Conservation (phyloP, 345 rosid genomes). For the Syzygium oleosum region DNA sequence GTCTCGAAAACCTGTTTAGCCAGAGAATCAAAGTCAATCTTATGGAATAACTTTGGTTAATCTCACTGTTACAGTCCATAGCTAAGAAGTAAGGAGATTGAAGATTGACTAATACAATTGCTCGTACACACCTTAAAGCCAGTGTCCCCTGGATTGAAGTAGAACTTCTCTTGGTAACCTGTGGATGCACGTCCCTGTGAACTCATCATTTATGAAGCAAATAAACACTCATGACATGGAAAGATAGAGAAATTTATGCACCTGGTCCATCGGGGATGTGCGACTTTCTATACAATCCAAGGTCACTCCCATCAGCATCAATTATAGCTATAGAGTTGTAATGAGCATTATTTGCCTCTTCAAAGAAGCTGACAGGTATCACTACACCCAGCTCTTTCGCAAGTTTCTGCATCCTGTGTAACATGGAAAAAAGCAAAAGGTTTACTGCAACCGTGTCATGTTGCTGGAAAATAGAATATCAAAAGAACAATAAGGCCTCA, state of each 20-base stretch:
- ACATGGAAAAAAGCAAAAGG: not conserved
- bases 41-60: not conserved
- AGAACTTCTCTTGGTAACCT: conserved; percentile 98
- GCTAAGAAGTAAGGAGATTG: not conserved
- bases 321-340: conserved; percentile 84
- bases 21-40: conserved; percentile 1
- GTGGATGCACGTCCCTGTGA: not conserved
- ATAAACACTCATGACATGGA: not conserved
- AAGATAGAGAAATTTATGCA: conserved; percentile 10
- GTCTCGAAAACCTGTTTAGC: conserved; percentile 72
- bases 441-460: not conserved
- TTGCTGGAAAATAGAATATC: not conserved
- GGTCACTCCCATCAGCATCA: conserved; percentile 91
- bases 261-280: conserved; percentile 99
- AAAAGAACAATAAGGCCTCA: not conserved
- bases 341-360: conserved; percentile 90
- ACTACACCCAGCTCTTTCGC: conserved; percentile 85
- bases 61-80: not conserved
- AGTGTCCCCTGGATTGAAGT: conserved; percentile 95
- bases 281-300: conserved; percentile 89
- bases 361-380: conserved; percentile 91
- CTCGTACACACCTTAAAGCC: conserved; percentile 70
- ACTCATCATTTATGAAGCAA: not conserved
- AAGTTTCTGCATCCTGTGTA: conserved; percentile 71
- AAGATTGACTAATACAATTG: not conserved